Evolutionary conservation across 2,329 filamentous ascomycete species (phyloP).

Genomic region (Colletotrichum horii): DNA sequence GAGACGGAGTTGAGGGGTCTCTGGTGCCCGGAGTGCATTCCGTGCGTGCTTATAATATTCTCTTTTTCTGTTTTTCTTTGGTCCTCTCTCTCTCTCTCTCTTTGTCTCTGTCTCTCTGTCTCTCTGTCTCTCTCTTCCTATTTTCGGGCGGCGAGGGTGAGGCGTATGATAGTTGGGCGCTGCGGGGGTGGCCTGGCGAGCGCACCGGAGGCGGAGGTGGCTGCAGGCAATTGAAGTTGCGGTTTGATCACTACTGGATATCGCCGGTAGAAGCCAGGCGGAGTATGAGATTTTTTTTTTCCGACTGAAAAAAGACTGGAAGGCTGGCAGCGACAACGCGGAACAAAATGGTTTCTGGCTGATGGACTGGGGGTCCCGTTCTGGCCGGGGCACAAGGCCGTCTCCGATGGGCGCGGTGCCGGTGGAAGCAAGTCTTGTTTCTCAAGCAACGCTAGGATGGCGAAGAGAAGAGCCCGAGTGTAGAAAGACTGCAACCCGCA

Average conservation of each 20-base stretch:
- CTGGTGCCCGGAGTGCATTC: neutral
- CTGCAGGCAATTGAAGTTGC: neutral
- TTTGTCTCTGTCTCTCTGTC: neutral
- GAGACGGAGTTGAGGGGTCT: neutral
- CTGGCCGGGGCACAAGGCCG: neutral
- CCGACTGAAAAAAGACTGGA: neutral
- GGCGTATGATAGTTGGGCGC: neutral
- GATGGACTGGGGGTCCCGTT: conserved; percentile 2
- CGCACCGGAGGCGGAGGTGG: neutral
- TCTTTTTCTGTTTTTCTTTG: neutral
- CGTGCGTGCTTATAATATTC: neutral
- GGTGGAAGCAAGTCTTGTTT: neutral
- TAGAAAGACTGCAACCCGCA: neutral
- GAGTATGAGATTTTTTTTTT: conserved; percentile 2
- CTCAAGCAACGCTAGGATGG: neutral
- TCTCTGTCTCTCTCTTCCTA: neutral
- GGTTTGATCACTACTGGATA: neutral
- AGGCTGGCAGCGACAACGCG: neutral
- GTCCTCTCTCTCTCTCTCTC: neutral
- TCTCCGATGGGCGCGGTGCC: conserved; percentile 2
- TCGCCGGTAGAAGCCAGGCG: neutral
- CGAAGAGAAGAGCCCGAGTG: neutral
- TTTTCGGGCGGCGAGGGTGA: neutral
- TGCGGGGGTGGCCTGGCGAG: neutral
- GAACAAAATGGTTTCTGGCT: neutral